Evolutionary conservation across 2,329 filamentous ascomycete species (phyloP), one percentile per base, ranked within the genome.

Genomic region (Aspergillus floridensis): DNA sequence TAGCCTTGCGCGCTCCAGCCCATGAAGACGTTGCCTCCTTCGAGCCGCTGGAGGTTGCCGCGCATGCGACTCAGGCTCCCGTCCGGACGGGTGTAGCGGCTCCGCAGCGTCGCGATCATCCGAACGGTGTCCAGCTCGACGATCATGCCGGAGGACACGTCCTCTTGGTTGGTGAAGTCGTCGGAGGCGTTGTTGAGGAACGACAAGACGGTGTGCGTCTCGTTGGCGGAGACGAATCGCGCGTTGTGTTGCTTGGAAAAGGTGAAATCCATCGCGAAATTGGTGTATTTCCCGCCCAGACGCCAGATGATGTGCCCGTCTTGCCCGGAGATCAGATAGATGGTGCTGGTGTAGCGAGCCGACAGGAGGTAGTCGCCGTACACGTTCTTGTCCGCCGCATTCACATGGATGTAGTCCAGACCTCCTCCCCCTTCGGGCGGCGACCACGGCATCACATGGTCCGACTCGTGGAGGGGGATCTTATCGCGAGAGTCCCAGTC

Each of bases 361-460:
- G 76, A 77, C 6, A 77, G 60, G 4, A 77, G 60, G 50, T 74
- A 77, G 62, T 78, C 72, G 5, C 76, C 76, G 6, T 68, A 63
- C 12, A 50, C 49, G 54, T 73, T 72, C 63, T 76, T 76, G 53
- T 76, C 75, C 29, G 76, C 68, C 0, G 73, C 65, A 58, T 77
- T 78, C 49, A 73, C 65, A 49, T 79, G 76, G 21, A 70, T 65
- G 48, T 70, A 71, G 51, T 72, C 71, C 65, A 63, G 68, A 22
- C 66, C 49, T 19, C 68, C 2, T 62, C 64, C 11, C 59, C 58
- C 8, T 22, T 57, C 32, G 5, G 47, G 8, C 22, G 46, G 26
- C 11, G 46, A 21, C n/a, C n/a, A 50, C 4, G 60, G 49, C 35
- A 64, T 60, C 41, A 68, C 61, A 53, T 63, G 59, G 57, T 66